Evolutionary conservation across 2,329 filamentous ascomycete species (phyloP).

Genomic region (Fusarium subtropicale): DNA sequence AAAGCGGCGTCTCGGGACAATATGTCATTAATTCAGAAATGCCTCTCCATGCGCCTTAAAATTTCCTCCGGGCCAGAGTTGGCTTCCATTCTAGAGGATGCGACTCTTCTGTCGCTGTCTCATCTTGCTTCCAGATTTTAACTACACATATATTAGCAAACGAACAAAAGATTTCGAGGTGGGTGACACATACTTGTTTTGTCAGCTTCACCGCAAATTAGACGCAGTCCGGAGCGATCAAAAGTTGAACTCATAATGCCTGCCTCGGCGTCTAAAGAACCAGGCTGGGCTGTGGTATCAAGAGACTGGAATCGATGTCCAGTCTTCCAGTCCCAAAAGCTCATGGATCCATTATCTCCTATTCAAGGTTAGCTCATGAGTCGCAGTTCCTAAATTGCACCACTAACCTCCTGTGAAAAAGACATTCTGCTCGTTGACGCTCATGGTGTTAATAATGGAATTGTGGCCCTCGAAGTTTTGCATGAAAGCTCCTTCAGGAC

Average conservation of each 20-base stretch:
- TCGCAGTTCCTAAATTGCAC: no score
- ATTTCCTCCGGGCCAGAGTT: constrained; percentile 80
- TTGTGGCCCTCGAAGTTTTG: constrained; percentile 98
- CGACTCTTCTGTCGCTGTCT: constrained; percentile 87
- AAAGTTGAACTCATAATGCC: constrained; percentile 96
- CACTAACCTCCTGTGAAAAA: constrained; percentile 82
- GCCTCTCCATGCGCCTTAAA: constrained; percentile 55
- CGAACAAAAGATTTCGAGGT: constrained; percentile 1
- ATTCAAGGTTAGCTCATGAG: constrained; percentile 19
- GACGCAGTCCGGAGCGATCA: constrained; percentile 85
- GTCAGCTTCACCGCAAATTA: constrained; percentile 95
- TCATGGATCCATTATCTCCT: constrained; percentile 93
- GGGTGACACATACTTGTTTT: constrained; percentile 78
- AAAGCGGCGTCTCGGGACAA: constrained; percentile 18
- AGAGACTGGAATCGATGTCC: constrained; percentile 90
- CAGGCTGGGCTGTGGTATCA: constrained; percentile 93
- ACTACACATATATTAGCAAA: constrained; percentile 59
- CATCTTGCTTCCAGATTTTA: constrained; percentile 97
- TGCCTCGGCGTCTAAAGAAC: constrained; percentile 91
- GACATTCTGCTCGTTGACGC: constrained; percentile 94
- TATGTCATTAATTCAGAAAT: constrained; percentile 20
- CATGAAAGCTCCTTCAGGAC: constrained; percentile 97
- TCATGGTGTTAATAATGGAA: constrained; percentile 92
- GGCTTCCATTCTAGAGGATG: constrained; percentile 96
- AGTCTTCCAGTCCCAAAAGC: constrained; percentile 99